A percentile compares a stretch with the other conserved stretches of the same genome.
Evolutionary conservation across 805 yeast genomes (phyloP).

Genomic region (Blastobotrys mokoenaii): DNA sequence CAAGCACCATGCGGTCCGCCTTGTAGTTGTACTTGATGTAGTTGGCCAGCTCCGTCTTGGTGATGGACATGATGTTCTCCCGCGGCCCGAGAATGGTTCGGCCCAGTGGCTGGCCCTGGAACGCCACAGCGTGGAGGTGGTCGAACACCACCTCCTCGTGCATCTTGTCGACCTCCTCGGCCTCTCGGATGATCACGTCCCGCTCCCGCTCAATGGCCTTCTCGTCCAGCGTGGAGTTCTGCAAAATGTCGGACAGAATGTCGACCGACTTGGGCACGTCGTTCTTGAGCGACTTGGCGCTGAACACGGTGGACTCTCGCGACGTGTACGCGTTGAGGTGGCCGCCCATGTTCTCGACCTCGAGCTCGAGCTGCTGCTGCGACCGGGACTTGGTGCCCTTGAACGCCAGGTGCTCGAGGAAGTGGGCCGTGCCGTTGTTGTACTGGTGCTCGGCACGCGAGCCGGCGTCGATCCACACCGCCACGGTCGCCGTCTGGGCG

Average conservation of each 20-base stretch:
- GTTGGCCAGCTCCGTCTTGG: constrained; percentile 63
- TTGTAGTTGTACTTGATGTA: constrained; percentile 83
- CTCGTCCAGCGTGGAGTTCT: constrained; percentile 73
- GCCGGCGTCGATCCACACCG: constrained; percentile 98
- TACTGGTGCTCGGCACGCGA: constrained; percentile 86
- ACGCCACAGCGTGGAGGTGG: constrained; percentile 88
- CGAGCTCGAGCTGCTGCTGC: constrained; percentile 78
- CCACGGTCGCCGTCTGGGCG: constrained; percentile 91
- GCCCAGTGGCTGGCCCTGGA: constrained; percentile 85
- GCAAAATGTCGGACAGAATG: constrained; percentile 80
- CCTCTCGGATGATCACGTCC: constrained; percentile 91
- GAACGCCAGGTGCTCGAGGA: constrained; percentile 91
- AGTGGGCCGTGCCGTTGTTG: constrained; percentile 94
- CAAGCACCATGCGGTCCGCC: constrained; percentile 97
- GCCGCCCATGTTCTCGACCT: constrained; percentile 92
- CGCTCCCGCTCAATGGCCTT: constrained; percentile 90
- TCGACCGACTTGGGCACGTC: constrained; percentile 84
- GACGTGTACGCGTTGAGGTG: constrained; percentile 98
- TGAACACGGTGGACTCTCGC: constrained; percentile 94
- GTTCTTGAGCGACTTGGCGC: constrained; percentile 73
- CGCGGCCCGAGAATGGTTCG: constrained; percentile 95
- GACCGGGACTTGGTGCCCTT: constrained; percentile 82
- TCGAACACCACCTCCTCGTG: constrained; percentile 97
- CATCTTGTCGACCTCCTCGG: constrained; percentile 97
- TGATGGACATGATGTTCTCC: constrained; percentile 73